phyloP scores from a whole-genome alignment of 169 alveolate species.

The Plasmodium inui region DNA sequence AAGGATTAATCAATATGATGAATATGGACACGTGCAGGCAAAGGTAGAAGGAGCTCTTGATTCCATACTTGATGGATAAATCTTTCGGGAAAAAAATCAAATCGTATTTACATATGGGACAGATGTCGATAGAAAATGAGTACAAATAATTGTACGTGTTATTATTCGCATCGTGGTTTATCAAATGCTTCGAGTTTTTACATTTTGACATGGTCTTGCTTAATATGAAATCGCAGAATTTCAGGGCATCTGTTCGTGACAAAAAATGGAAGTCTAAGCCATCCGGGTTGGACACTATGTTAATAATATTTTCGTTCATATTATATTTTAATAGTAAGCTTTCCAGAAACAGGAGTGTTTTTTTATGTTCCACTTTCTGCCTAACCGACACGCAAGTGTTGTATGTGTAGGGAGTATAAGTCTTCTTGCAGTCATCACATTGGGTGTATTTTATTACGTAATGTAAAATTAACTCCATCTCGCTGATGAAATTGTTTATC shows the following conservation, averaged over 20 bases:
- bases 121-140: constrained; percentile 94
- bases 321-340: constrained; percentile 95
- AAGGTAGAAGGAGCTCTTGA: constrained; percentile 53
- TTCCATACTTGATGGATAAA: constrained; percentile 90
- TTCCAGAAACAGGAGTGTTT: constrained; percentile 96
- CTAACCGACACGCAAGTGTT: constrained; percentile 96
- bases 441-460: constrained; percentile 92
- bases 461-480: constrained; percentile 93
- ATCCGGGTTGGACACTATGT: constrained; percentile 94
- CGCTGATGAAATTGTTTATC: constrained; percentile 90
- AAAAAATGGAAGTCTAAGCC: constrained; percentile 98
- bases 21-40: constrained; percentile 59
- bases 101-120: constrained; percentile 98
- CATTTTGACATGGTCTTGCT: constrained; percentile 89
- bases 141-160: constrained; percentile 93
- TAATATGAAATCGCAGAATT: constrained; percentile 95
- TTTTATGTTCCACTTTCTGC: constrained; percentile 97
- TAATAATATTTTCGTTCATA: constrained; percentile 93
- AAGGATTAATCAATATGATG: constrained; percentile 58
- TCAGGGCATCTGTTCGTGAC: constrained; percentile 94
- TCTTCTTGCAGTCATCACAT: constrained; percentile 98
- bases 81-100: constrained; percentile 93
- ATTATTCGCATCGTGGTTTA: constrained; percentile 93
- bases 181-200: constrained; percentile 91
- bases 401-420: constrained; percentile 99